Evolutionary conservation across 257 asterid species (phyloP).

Genomic region (Solanum peruvianum): DNA sequence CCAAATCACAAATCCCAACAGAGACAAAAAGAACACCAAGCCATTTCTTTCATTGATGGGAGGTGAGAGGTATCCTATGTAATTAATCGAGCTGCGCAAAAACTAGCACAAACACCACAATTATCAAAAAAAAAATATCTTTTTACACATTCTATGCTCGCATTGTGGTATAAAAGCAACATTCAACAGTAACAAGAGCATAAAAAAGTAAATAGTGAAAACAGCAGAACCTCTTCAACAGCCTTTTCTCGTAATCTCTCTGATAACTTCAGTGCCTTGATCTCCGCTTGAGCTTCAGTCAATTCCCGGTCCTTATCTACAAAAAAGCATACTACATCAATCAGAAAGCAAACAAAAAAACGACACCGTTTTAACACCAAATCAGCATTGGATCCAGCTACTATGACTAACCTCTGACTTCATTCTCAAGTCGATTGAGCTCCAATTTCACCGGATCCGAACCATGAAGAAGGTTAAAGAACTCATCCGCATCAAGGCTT

Average conservation of each 20-base stretch:
- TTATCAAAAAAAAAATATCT: background rate
- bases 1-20: background rate
- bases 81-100: background rate
- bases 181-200: background rate
- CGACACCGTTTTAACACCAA: constrained; percentile 4
- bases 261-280: constrained; percentile 66
- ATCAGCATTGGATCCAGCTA: constrained; percentile 66
- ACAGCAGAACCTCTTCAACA: constrained; percentile 75
- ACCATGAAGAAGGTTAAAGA: constrained; percentile 83
- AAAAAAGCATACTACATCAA: background rate
- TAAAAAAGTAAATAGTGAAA: background rate
- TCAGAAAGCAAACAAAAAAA: background rate
- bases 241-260: constrained; percentile 85
- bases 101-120: background rate
- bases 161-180: background rate
- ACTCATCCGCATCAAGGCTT: constrained; percentile 92
- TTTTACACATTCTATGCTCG: background rate
- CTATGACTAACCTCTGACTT: constrained; percentile 80
- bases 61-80: background rate
- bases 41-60: background rate
- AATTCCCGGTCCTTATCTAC: constrained; percentile 84
- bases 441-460: constrained; percentile 99
- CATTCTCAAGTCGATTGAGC: constrained; percentile 98
- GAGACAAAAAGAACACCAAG: background rate
- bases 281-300: constrained; percentile 83